phyloP scores from a whole-genome alignment of 768 basidiomycete genomes.

The Arthromyces matolae region DNA sequence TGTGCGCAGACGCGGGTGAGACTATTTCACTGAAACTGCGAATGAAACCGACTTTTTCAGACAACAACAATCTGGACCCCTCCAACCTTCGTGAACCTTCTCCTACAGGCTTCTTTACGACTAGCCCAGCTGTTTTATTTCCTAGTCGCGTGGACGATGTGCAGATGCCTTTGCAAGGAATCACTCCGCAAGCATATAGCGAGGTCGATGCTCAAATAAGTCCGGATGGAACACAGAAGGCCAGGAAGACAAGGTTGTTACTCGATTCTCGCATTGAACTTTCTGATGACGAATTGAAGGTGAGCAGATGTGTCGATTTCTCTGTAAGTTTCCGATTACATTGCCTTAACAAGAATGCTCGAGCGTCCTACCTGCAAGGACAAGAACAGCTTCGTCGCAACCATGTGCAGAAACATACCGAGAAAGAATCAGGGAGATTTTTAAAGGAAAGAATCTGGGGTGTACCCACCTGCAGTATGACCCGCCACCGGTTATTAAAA shows the following conservation, averaged over 20 bases:
- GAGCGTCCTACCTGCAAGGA: conserved; percentile 62
- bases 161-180: conserved; percentile 24
- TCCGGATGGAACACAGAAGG: conserved; percentile 42
- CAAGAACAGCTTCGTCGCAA: conserved; percentile 54
- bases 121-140: conserved; percentile 36
- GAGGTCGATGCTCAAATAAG: conserved; percentile 10
- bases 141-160: conserved; percentile 34
- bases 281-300: conserved; percentile 80
- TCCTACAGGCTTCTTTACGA: conserved; percentile 7
- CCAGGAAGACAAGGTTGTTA: conserved; percentile 53
- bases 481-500: no score
- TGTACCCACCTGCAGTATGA: conserved; percentile 60
- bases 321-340: conserved; percentile 1
- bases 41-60: no score
- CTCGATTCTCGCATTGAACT: conserved; percentile 76
- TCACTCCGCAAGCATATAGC: conserved; percentile 24
- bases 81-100: no score
- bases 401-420: conserved; percentile 46
- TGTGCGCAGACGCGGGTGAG: no score
- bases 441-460: conserved; percentile 67
- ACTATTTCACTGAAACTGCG: no score
- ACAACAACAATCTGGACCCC: no score
- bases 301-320: conserved; percentile 18
- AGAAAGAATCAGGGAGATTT: conserved; percentile 50
- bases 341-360: conserved; percentile 42